Conservation (phyloP, 768 basidiomycete genomes). For the Obba rivulosa region DNA sequence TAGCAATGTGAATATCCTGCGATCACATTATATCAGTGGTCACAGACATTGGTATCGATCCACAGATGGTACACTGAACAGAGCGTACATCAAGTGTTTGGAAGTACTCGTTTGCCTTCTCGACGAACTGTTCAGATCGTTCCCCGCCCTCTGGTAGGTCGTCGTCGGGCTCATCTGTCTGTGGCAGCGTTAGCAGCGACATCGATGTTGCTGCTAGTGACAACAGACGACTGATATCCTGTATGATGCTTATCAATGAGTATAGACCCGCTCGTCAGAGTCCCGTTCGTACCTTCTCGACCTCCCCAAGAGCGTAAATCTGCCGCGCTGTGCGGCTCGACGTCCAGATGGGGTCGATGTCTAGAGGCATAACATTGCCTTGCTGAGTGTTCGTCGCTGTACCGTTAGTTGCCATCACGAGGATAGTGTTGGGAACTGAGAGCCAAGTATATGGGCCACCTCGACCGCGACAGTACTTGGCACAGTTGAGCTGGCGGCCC, state of each 20-base stretch:
- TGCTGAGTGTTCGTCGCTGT: no score
- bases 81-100: slow-evolving; percentile 68
- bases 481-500: no score
- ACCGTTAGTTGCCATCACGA: no score
- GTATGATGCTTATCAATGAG: not conserved
- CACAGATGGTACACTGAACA: not conserved
- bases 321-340: slow-evolving; percentile 78
- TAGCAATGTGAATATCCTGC: slow-evolving; percentile 69
- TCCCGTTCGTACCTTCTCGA: slow-evolving; percentile 57
- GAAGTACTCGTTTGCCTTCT: slow-evolving; percentile 83
- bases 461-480: no score
- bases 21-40: slow-evolving; percentile 1
- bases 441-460: no score
- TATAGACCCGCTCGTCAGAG: not conserved
- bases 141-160: slow-evolving; percentile 75
- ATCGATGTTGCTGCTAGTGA: slow-evolving; percentile 74
- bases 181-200: slow-evolving; percentile 75
- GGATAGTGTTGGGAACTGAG: no score
- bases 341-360: slow-evolving; percentile 76
- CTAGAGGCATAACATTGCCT: slow-evolving; percentile 10
- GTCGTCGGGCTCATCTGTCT: slow-evolving; percentile 67
- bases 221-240: slow-evolving; percentile 78
- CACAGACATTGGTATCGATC: not conserved
- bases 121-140: slow-evolving; percentile 78
- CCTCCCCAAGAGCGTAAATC: slow-evolving; percentile 74